These are phyloP conservation scores for Thielaviopsis ethacetica DNA, from an alignment of 2,329 filamentous ascomycete genomes.

Conservation along the genomic window DNA sequence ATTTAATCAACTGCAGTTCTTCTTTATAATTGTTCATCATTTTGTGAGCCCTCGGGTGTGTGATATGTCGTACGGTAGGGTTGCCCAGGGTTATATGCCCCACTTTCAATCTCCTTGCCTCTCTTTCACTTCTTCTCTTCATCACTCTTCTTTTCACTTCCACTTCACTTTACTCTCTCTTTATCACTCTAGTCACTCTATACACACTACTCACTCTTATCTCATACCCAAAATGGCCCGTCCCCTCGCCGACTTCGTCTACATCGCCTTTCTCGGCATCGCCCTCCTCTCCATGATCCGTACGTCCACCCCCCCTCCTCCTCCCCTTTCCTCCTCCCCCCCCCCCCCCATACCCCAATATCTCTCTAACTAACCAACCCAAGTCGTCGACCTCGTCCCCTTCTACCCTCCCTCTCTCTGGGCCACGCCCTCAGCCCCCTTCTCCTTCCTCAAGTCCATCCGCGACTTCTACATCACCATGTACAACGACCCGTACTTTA, in stretches of 20 bases:
- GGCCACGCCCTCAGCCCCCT: slow-evolving; percentile 23
- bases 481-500: slow-evolving; percentile 35
- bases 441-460: slow-evolving; percentile 30
- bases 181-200: too few relatives aligned
- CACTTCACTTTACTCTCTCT: background rate
- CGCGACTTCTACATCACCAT: slow-evolving; percentile 29
- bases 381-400: slow-evolving; percentile 37
- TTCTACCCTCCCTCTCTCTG: slow-evolving; percentile 35
- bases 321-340: background rate
- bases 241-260: background rate
- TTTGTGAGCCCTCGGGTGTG: too few relatives aligned
- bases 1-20: too few relatives aligned
- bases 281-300: slow-evolving; percentile 13
- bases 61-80: too few relatives aligned
- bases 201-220: too few relatives aligned
- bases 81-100: too few relatives aligned
- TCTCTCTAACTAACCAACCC: background rate
- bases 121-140: background rate
- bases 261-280: slow-evolving; percentile 4
- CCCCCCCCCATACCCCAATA: background rate
- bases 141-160: background rate
- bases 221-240: slow-evolving; percentile 1
- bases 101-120: background rate
- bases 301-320: background rate
- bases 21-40: too few relatives aligned